A percentile compares a stretch with the other conserved stretches of the same genome.
Evolutionary conservation across 202 grass and related monocot genomes (phyloP).

Genomic region (Panicum virgatum): DNA sequence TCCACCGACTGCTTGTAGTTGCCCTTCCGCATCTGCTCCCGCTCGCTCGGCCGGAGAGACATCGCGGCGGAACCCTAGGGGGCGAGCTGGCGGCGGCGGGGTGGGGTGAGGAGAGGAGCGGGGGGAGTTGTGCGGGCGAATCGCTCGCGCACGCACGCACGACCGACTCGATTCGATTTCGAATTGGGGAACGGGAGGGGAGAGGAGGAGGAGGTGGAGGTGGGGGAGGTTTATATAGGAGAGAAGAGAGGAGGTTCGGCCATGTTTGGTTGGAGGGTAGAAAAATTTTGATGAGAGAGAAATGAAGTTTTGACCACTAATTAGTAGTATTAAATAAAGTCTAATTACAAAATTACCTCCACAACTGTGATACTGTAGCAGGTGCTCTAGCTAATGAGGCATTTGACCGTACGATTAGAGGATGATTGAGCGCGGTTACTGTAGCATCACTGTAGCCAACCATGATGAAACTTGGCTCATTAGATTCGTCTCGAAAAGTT

Average conservation of each 20-base stretch:
- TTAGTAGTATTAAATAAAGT: too few species aligned
- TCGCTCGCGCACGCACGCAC: slow-evolving; percentile 23
- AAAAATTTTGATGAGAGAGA: too few species aligned
- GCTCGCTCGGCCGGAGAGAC: slow-evolving; percentile 86
- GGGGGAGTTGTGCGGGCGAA: neutral
- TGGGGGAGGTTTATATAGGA: slow-evolving; percentile 28
- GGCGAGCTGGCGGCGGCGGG: neutral
- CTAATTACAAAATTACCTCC: too few species aligned
- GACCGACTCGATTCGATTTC: slow-evolving; percentile 41
- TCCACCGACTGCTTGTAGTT: slow-evolving; percentile 86
- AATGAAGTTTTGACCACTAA: too few species aligned
- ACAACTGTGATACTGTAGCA: too few species aligned
- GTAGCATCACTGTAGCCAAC: too few species aligned
- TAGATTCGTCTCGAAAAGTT: too few species aligned
- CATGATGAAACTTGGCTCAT: too few species aligned
- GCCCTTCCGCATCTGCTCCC: slow-evolving; percentile 63
- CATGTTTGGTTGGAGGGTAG: too few species aligned
- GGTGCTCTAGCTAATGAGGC: too few species aligned
- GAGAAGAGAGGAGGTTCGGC: neutral
- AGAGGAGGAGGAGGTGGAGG: neutral
- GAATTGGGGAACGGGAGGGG: slow-evolving; percentile 40
- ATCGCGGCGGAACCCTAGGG: slow-evolving; percentile 52
- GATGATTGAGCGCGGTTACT: too few species aligned
- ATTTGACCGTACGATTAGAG: too few species aligned
- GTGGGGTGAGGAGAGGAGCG: neutral